Base-by-base conservation (phyloP, 306 rosid genomes). In the Dalbergia oliveri region DNA sequence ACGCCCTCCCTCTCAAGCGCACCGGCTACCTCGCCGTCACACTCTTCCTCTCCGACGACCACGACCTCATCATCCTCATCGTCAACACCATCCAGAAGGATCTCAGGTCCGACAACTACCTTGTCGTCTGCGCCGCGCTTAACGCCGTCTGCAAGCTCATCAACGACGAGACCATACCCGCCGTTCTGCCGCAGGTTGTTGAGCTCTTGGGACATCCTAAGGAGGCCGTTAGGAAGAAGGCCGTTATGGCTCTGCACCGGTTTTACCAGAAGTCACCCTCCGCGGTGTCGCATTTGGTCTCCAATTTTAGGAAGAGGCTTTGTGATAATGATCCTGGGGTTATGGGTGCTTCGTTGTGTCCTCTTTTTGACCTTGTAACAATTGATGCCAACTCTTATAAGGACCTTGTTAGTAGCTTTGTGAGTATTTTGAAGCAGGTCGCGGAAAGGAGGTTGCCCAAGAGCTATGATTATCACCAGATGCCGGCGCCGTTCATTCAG, bases 81-180 rank as follows among this genome's bases (percentile, higher is more conserved):
- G 97, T 96, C 21, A 96, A 96, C 82, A 96, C 99, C 11, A 96
- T 96, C 69, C 98, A 96, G 89, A 96, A 96, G 76, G 99, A 96
- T 51, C 91, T 91, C 12, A 87, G 76, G 49, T 93, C 98, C 0
- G 99, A 96, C 13, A 96, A 96, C 37, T 93, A 91, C 73, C 91
- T 96, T 11, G 86, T 93, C 18, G 92, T 96, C 1, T 95, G 96
- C 53, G 90, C 98, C 41, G 99, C 99, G 0, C 97, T 95, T 3
- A 90, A 93, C 62, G 99, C 96, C 61, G 93, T 90, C 0, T 96
- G 97, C 60, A 78, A 84, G 75, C 91, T 96, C 62, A 96, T 96
- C 23, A 91, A 93, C 72, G 99, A 93, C 49, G 99, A 96, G 68
- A 93, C 99, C 3, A 92, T 93, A 18, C 99, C 99, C 3, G 99